These are phyloP conservation scores for Coemansia sp. DNA, from an alignment of 371 early-diverging fungal genomes.

Conservation along the genomic window DNA sequence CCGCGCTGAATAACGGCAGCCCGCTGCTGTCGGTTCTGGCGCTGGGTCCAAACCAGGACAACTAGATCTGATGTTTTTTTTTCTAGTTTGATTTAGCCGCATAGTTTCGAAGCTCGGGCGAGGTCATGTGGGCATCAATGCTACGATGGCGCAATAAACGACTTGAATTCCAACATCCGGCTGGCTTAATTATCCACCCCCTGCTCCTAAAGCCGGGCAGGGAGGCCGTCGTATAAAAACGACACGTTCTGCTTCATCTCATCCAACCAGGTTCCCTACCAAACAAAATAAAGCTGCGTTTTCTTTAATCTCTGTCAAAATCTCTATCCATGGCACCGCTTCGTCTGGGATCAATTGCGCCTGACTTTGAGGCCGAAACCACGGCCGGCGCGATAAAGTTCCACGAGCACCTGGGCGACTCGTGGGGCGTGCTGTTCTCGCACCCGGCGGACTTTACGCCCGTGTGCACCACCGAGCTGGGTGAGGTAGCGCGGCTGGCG, in stretches of 20 bases:
- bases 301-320: too few species aligned
- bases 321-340: conserved; percentile 47
- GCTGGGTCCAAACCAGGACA: conserved; percentile 15
- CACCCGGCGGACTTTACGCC: conserved; percentile 97
- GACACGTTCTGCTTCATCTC: background rate
- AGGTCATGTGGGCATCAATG: background rate
- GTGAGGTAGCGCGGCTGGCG: conserved; percentile 78
- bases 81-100: too few species aligned
- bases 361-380: conserved; percentile 81
- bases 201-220: background rate
- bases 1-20: conserved; percentile 13
- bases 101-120: too few species aligned
- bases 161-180: background rate
- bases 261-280: too few species aligned
- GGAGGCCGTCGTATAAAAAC: background rate
- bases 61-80: background rate
- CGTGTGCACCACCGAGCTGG: conserved; percentile 95
- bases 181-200: background rate
- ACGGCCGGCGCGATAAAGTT: conserved; percentile 87
- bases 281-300: background rate
- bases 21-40: conserved; percentile 29
- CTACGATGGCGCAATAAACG: background rate
- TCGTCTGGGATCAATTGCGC: conserved; percentile 64
- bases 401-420: conserved; percentile 81
- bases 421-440: conserved; percentile 93